Evolutionary conservation across 345 rosid species (phyloP), one percentile per base, ranked within the genome.

Genomic region (Gossypium mustelinum): DNA sequence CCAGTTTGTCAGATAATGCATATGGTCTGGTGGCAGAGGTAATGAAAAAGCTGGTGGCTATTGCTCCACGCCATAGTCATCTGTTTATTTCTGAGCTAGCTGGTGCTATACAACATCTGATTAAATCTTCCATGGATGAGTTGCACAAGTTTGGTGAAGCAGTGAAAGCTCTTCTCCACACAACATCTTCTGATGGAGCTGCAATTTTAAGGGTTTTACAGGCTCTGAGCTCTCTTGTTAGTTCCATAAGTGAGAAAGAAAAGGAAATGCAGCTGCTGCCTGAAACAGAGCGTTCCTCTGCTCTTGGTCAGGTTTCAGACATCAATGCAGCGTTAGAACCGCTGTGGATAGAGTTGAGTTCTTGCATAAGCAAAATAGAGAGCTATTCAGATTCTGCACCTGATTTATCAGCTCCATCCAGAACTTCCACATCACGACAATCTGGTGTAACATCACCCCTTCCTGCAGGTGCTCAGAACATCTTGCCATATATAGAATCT

Each of bases 381-480:
- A 86, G 83, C 81, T 90, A 76, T 83, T 87, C 97, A 60, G 97
- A 94, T 68, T 84, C 95, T 68, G 71, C 81, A 3, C 66, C 90
- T 52, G 91, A 90, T 74, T n/a, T 61, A 48, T 67, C 75, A 20
- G 66, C 71, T 51, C 54, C 89, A 51, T 77, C 87, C 27, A 85
- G 74, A 83, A 73, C 85, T 71, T 84, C 97, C 24, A 75, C 85
- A 16, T 75, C 88, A 14, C 84, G 81, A 70, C 82, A 85, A 48
- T 85, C 94, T 77, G 87, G 90, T 82, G 84, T 81, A 44, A 88
- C 78, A 70, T 86, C 93, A 76, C 88, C 97, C 45, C 94, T 94
- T n/a, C 98, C 97, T 82, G 97, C 97, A 0, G 97, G 98, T 51
- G 84, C 97, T 82, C 98, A 94, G 85, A 94, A 94, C 81, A 87